Conservation (phyloP, 495 filamentous ascomycete genomes). For the Neurospora sp. region DNA sequence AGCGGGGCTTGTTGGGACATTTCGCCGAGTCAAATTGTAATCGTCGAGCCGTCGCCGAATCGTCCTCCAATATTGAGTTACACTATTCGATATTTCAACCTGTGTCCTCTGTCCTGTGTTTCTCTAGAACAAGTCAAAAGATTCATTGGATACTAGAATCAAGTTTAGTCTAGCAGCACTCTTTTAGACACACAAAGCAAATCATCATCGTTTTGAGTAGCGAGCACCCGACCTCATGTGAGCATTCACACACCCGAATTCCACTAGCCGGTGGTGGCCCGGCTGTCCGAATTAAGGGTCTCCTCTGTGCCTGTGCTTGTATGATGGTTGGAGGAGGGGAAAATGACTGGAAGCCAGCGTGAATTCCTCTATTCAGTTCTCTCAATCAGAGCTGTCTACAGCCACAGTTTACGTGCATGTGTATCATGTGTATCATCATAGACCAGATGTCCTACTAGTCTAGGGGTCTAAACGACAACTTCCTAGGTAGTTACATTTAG, state of each 20-base stretch:
- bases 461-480: no score
- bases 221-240: neutral
- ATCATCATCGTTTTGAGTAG: no score
- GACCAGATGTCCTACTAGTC: no score
- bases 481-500: no score
- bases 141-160: neutral
- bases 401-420: no score
- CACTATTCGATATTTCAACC: neutral
- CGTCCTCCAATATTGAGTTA: neutral
- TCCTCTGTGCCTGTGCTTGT: neutral
- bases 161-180: neutral
- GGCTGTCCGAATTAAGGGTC: neutral
- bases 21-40: neutral
- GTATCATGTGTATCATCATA: no score
- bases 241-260: neutral
- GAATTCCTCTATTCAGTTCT: no score
- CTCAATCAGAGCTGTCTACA: no score
- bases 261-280: no score
- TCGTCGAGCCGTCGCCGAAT: neutral
- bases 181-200: neutral
- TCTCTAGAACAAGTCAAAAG: neutral
- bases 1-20: neutral
- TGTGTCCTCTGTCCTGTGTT: no score
- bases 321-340: neutral
- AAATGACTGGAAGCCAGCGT: neutral